A percentile compares a stretch with the other conserved stretches of the same genome.
phyloP scores from a whole-genome alignment of 768 basidiomycete genomes.

The Rhodocollybia butyracea region DNA sequence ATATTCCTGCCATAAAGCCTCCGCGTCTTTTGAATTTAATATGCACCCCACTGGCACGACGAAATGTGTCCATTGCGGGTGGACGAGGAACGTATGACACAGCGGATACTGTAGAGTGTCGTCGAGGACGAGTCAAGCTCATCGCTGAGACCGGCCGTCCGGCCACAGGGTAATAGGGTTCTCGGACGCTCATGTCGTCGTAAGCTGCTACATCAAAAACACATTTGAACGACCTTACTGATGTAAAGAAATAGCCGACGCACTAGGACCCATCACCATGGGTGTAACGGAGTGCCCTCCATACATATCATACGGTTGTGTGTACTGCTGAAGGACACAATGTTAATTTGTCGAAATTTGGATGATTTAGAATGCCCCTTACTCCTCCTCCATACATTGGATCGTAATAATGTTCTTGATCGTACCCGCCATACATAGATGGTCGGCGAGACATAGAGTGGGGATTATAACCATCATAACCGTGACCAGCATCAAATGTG shows the following conservation, averaged over 20 bases:
- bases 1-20: constrained; percentile 59
- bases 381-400: neutral
- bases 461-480: constrained; percentile 1
- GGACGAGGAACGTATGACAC: constrained; percentile 28
- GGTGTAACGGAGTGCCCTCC: neutral
- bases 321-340: neutral
- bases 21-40: constrained; percentile 78
- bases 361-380: neutral
- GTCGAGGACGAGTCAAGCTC: constrained; percentile 39
- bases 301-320: neutral
- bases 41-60: constrained; percentile 44
- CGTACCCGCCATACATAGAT: constrained; percentile 5
- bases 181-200: constrained; percentile 48
- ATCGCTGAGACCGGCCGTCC: constrained; percentile 36
- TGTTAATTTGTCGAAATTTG: neutral
- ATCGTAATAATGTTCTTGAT: neutral
- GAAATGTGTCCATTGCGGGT: constrained; percentile 40
- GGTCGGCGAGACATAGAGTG: constrained; percentile 5
- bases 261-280: constrained; percentile 1
- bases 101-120: constrained; percentile 50
- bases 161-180: constrained; percentile 46
- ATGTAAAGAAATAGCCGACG: neutral
- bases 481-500: neutral
- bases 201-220: constrained; percentile 35
- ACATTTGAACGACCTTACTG: neutral